Conservation (phyloP, 106 monocot genomes). For the Allium cepa region DNA sequence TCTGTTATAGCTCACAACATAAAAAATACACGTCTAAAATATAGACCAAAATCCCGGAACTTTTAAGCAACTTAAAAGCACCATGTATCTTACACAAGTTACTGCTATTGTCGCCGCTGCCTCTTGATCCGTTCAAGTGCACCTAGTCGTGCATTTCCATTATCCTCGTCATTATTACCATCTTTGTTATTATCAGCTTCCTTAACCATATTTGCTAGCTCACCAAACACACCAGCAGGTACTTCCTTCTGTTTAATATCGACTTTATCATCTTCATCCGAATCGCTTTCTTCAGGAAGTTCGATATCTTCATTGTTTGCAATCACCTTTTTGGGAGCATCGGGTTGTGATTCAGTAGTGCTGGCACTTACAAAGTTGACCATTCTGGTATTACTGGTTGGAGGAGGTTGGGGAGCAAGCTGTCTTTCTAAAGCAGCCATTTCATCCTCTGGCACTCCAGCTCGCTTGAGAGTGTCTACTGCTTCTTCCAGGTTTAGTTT, state of each 20-base stretch:
- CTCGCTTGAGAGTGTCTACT: slow-evolving; percentile 51
- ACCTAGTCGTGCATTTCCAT: slow-evolving; percentile 40
- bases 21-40: no score
- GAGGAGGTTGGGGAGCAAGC: slow-evolving; percentile 26
- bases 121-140: slow-evolving; percentile 96
- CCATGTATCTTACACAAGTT: no score
- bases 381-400: slow-evolving; percentile 32
- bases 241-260: slow-evolving; percentile 75
- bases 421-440: slow-evolving; percentile 93
- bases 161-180: slow-evolving; percentile 28
- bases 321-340: slow-evolving; percentile 29
- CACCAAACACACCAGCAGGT: slow-evolving; percentile 84
- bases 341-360: slow-evolving; percentile 48
- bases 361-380: slow-evolving; percentile 80
- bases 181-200: slow-evolving; percentile 21
- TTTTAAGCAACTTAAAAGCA: no score
- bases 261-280: slow-evolving; percentile 47
- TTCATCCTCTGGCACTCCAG: slow-evolving; percentile 56
- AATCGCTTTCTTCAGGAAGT: slow-evolving; percentile 71
- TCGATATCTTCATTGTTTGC: slow-evolving; percentile 81
- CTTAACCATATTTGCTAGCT: slow-evolving; percentile 34
- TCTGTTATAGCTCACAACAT: no score
- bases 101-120: slow-evolving; percentile 41
- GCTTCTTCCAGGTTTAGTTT: slow-evolving; percentile 56
- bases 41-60: no score